A percentile compares a stretch with the other conserved stretches of the same genome.
phyloP scores from a whole-genome alignment of 768 basidiomycete genomes.

The Serendipita vermifera region DNA sequence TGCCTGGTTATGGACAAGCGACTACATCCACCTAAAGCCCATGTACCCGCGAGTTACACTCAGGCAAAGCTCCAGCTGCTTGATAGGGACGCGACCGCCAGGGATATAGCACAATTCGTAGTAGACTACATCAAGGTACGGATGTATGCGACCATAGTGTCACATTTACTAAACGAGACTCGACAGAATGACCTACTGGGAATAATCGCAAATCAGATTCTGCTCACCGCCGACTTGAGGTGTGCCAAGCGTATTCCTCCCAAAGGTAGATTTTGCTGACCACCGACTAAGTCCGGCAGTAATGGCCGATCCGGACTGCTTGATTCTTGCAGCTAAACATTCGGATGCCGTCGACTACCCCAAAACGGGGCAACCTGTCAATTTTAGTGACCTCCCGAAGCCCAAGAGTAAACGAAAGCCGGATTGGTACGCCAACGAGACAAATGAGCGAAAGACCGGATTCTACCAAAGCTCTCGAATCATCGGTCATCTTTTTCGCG shows the following conservation, averaged over 20 bases:
- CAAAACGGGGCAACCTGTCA: conserved; percentile 13
- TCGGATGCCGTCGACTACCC: conserved; percentile 15
- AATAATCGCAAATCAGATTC: conserved; percentile 15
- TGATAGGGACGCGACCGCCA: conserved; percentile 12
- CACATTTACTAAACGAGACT: background rate
- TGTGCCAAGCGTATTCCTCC: conserved; percentile 13
- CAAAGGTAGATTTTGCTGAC: too few species aligned
- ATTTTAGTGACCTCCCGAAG: conserved; percentile 2
- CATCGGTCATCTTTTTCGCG: conserved; percentile 58
- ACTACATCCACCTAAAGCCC: conserved; percentile 22
- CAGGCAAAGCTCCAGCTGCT: background rate
- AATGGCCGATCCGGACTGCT: conserved; percentile 11
- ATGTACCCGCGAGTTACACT: background rate
- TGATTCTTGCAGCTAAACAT: conserved; percentile 16
- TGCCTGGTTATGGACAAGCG: conserved; percentile 25
- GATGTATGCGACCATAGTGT: conserved; percentile 28
- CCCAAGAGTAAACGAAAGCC: conserved; percentile 39
- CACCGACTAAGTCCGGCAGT: too few species aligned
- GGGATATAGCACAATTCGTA: conserved; percentile 17
- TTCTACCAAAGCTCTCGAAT: conserved; percentile 58
- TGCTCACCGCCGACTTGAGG: conserved; percentile 19
- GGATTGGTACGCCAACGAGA: conserved; percentile 60
- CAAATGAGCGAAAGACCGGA: conserved; percentile 31
- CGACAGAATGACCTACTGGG: conserved; percentile 14
- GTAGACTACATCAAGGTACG: conserved; percentile 16